Evolutionary conservation across 163 green algal species (phyloP).

Genomic region (Chlamydomonas reinhardtii): DNA sequence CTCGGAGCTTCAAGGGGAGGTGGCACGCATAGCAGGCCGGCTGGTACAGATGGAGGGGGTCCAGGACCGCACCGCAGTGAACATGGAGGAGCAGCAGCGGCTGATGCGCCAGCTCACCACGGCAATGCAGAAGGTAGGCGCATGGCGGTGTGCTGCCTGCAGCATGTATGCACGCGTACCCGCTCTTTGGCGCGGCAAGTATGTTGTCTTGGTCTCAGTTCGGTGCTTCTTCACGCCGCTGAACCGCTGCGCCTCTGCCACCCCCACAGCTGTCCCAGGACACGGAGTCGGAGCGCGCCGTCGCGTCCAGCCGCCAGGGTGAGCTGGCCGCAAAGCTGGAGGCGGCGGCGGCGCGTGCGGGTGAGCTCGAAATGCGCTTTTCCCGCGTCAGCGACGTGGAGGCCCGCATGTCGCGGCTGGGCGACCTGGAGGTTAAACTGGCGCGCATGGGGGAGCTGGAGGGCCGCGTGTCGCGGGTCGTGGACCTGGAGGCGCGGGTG

Average conservation of each 20-base stretch:
- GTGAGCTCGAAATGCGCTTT: not conserved
- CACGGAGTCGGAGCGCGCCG: conserved; percentile 4
- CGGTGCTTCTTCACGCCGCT: not conserved
- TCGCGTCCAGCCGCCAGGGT: conserved; percentile 10
- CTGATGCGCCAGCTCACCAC: conserved; percentile 30
- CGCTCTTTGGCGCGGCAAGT: too few species aligned
- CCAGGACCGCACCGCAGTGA: conserved; percentile 21
- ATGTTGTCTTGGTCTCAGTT: not conserved
- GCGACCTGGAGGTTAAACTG: conserved; percentile 19
- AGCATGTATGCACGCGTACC: too few species aligned
- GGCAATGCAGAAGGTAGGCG: conserved; percentile 35
- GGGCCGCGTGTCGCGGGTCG: not conserved
- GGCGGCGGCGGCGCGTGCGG: conserved; percentile 1
- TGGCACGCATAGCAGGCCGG: conserved; percentile 16
- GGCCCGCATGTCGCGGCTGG: not conserved
- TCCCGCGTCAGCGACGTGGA: not conserved
- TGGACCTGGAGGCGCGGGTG: conserved; percentile 17
- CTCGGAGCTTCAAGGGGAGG: conserved; percentile 30
- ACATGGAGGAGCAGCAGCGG: conserved; percentile 45
- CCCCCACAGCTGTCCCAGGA: conserved; percentile 22
- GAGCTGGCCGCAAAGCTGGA: conserved; percentile 42
- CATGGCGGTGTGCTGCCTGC: not conserved
- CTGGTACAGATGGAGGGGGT: conserved; percentile 24
- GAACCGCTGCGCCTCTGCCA: not conserved
- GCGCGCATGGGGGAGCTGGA: conserved; percentile 16